phyloP scores from a whole-genome alignment of 78 protist genomes.

The Capsaspora owczarzaki region DNA sequence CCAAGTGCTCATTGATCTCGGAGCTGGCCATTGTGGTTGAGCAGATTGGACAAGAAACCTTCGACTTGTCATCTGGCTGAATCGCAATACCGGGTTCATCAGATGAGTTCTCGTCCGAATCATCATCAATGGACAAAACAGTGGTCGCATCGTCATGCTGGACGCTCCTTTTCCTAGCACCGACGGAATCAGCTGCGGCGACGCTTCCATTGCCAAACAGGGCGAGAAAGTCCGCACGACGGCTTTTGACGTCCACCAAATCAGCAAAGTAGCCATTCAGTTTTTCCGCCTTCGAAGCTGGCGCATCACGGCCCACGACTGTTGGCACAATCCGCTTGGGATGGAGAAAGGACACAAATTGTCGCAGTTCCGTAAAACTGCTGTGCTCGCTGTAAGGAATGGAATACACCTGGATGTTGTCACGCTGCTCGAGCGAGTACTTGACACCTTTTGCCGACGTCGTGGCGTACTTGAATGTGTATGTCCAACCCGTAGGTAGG shows the following conservation, averaged over 20 bases:
- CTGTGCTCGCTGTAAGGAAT: conserved; percentile 43
- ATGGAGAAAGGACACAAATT: background rate
- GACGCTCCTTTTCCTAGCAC: no score
- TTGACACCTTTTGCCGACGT: background rate
- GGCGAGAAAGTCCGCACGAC: background rate
- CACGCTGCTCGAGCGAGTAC: background rate
- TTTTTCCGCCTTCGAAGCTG: no score
- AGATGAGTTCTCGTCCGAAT: no score
- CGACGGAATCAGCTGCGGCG: no score
- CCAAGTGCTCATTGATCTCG: no score
- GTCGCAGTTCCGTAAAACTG: conserved; percentile 14
- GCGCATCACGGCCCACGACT: background rate
- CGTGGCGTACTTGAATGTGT: background rate
- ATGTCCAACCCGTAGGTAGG: conserved; percentile 3
- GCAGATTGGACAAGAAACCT: no score
- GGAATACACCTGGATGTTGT: background rate
- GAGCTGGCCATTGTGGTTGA: no score
- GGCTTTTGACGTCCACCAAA: background rate
- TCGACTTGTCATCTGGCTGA: no score
- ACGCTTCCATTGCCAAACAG: background rate
- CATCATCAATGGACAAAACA: no score
- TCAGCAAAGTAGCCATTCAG: background rate
- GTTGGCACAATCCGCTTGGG: conserved; percentile 18
- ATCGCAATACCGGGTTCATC: no score
- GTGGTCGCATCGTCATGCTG: no score